Percentiles rank a stretch among this genome's conserved stretches.
Conservation (phyloP, 805 yeast species). For the Ogataea parapolymorpha region DNA sequence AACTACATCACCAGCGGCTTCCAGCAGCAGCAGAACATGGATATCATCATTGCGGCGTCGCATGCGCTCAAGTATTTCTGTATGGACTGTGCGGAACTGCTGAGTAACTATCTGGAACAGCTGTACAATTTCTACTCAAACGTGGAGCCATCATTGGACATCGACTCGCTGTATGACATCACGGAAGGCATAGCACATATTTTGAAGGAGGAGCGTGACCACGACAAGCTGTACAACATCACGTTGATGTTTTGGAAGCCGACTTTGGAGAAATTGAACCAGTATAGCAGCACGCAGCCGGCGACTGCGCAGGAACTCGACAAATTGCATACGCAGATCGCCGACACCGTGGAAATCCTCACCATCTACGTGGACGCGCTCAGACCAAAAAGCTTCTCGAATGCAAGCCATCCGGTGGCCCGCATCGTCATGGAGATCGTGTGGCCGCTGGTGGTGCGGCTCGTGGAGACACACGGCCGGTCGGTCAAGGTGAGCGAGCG, state of each 20-base stretch:
- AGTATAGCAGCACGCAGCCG: constrained; percentile 12
- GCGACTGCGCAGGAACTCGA: constrained; percentile 27
- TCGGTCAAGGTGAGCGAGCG: constrained; percentile 71
- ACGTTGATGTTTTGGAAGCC: constrained; percentile 66
- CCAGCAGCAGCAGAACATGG: constrained; percentile 34
- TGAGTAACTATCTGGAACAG: constrained; percentile 70
- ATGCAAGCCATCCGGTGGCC: constrained; percentile 47
- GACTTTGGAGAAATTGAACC: constrained; percentile 47
- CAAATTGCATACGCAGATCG: constrained; percentile 44
- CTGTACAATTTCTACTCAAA: constrained; percentile 68
- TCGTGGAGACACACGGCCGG: constrained; percentile 54
- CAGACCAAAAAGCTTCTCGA: constrained; percentile 39
- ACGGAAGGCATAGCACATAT: constrained; percentile 90
- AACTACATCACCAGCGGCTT: constrained; percentile 82
- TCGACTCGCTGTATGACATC: constrained; percentile 69
- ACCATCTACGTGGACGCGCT: constrained; percentile 58
- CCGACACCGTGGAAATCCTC: constrained; percentile 71
- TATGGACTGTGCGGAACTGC: constrained; percentile 74
- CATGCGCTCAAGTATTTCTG: constrained; percentile 93
- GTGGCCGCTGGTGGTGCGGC: constrained; percentile 54
- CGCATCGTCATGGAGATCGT: constrained; percentile 47
- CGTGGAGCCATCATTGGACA: constrained; percentile 53
- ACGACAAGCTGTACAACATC: constrained; percentile 48
- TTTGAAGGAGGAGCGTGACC: constrained; percentile 53
- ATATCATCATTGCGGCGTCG: constrained; percentile 79